A percentile compares a stretch with the other conserved stretches of the same genome.
phyloP scores from a whole-genome alignment of 768 basidiomycete genomes.

The Rhizopogon roseolus region DNA sequence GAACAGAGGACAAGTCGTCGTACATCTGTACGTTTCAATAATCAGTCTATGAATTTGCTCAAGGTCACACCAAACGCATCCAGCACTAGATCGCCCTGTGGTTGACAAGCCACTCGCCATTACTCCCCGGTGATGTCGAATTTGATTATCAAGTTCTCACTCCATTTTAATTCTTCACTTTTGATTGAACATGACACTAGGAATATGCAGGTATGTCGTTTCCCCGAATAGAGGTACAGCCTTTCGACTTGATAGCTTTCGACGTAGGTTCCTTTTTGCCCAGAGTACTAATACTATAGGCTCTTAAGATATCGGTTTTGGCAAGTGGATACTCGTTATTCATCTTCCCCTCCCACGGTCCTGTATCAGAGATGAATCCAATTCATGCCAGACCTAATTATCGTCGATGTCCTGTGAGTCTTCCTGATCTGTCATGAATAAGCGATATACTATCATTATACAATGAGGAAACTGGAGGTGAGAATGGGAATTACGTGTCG shows the following conservation, averaged over 20 bases:
- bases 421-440: too few species aligned
- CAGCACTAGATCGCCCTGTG: too few species aligned
- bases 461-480: constrained; percentile 33
- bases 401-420: neutral
- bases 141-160: constrained; percentile 27
- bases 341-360: constrained; percentile 24
- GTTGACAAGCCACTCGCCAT: constrained; percentile 16
- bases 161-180: constrained; percentile 28
- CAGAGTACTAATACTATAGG: constrained; percentile 9
- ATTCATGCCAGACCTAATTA: constrained; percentile 25
- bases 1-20: constrained; percentile 9
- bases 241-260: neutral
- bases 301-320: constrained; percentile 21
- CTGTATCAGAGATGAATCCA: constrained; percentile 26
- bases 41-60: constrained; percentile 19
- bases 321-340: constrained; percentile 27
- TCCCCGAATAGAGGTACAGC: neutral
- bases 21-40: constrained; percentile 24
- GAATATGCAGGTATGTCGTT: constrained; percentile 12
- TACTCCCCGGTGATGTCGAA: constrained; percentile 23
- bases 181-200: constrained; percentile 21
- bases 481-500: constrained; percentile 32
- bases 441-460: constrained; percentile 39
- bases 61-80: too few species aligned
- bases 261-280: constrained; percentile 8